These are phyloP conservation scores for Arthrobotrys iridis DNA, from an alignment of 2,329 filamentous ascomycete species.

Conservation along the genomic window DNA sequence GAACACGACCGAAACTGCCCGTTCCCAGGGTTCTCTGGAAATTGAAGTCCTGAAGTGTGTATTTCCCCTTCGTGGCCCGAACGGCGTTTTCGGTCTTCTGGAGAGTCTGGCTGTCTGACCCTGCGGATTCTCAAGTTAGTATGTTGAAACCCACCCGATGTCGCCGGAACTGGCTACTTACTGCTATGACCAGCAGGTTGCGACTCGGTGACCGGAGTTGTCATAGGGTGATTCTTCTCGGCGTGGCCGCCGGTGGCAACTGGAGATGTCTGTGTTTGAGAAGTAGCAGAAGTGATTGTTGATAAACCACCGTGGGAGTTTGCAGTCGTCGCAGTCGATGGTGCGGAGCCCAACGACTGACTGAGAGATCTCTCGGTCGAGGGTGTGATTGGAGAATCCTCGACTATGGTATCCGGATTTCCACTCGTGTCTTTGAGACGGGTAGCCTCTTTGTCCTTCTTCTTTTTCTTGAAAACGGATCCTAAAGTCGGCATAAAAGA, in stretches of 20 bases:
- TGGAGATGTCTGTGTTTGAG: conserved; percentile 57
- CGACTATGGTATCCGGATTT: conserved; percentile 35
- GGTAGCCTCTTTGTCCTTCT: conserved; percentile 77
- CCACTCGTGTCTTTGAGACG: conserved; percentile 64
- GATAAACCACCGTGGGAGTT: conserved; percentile 54
- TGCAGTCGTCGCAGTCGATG: conserved; percentile 58
- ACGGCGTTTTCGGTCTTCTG: conserved; percentile 60
- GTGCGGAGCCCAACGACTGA: conserved; percentile 58
- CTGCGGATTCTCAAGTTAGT: conserved; percentile 57
- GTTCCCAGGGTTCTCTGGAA: conserved; percentile 92
- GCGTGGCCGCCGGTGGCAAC: conserved; percentile 54
- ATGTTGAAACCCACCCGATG: not conserved
- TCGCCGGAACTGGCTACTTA: conserved; percentile 57
- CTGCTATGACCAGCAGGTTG: conserved; percentile 59
- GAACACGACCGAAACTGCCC: conserved; percentile 94
- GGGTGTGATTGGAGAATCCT: conserved; percentile 49
- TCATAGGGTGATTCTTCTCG: conserved; percentile 57
- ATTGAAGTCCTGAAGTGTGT: conserved; percentile 88
- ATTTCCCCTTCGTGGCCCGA: conserved; percentile 93
- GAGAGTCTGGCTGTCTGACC: conserved; percentile 59
- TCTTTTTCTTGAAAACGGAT: conserved; percentile 84
- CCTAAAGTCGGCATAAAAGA: conserved; percentile 87
- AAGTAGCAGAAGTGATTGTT: conserved; percentile 58
- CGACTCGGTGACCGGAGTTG: conserved; percentile 59
- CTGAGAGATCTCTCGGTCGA: conserved; percentile 57